phyloP scores from a whole-genome alignment of 345 rosid genomes.

The Eucalyptus shirleyi region DNA sequence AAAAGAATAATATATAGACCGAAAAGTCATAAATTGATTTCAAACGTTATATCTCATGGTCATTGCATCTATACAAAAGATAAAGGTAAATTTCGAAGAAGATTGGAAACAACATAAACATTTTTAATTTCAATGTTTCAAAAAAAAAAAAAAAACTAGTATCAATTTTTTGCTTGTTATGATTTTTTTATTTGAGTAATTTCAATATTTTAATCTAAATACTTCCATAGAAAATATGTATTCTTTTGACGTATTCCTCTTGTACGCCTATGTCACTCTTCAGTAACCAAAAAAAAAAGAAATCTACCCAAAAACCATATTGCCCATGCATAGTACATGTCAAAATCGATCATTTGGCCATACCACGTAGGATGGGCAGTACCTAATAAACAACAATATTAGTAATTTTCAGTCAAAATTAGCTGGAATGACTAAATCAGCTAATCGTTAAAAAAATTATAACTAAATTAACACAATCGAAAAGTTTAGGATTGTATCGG shows the following conservation, averaged over 20 bases:
- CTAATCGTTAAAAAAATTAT: accelerated
- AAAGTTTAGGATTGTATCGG: too few species aligned
- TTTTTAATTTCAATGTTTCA: background rate
- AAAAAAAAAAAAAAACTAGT: background rate
- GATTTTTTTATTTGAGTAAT: background rate
- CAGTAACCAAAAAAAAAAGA: background rate
- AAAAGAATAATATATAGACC: background rate
- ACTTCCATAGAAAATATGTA: background rate
- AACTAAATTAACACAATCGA: accelerated
- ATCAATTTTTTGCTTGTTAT: background rate
- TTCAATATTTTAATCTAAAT: background rate
- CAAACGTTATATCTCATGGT: background rate
- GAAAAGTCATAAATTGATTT: background rate
- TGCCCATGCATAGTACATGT: background rate
- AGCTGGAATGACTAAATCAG: accelerated
- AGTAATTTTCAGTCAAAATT: too few species aligned
- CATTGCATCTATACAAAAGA: background rate
- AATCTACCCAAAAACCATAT: background rate
- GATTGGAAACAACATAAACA: background rate
- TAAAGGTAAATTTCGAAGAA: background rate
- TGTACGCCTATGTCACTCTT: background rate
- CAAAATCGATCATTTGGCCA: accelerated
- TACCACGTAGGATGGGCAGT: accelerated
- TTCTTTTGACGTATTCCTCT: background rate
- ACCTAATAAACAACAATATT: accelerated